Percentiles rank a stretch among this genome's conserved stretches.
These are phyloP conservation scores for Mycena polygramma DNA, from an alignment of 768 basidiomycete genomes.

Conservation along the genomic window DNA sequence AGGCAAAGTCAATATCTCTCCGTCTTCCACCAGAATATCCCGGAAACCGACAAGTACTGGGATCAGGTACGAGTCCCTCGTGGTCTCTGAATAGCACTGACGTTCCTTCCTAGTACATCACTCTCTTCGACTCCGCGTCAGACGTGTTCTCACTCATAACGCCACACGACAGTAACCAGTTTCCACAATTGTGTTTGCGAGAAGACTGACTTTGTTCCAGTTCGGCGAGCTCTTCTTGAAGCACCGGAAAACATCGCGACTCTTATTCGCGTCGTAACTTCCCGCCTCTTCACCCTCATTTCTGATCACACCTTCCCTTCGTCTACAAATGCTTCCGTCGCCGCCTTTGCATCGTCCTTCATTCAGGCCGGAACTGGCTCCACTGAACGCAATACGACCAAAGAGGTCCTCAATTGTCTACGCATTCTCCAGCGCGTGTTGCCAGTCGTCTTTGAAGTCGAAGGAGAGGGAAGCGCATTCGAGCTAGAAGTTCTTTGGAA, in stretches of 20 bases:
- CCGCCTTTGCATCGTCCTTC: conserved; percentile 78
- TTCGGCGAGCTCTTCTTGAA: conserved; percentile 83
- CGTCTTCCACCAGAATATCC: conserved; percentile 73
- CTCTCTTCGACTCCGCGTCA: conserved; percentile 89
- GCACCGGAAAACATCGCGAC: conserved; percentile 91
- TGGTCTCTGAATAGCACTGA: conserved; percentile 7
- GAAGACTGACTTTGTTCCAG: conserved; percentile 53
- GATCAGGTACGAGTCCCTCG: conserved; percentile 71
- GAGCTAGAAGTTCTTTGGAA: conserved; percentile 90
- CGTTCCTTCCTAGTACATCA: conserved; percentile 69
- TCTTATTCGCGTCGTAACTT: conserved; percentile 78
- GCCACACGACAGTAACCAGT: conserved; percentile 77
- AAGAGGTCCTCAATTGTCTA: conserved; percentile 93
- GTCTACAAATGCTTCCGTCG: conserved; percentile 64
- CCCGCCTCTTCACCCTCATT: conserved; percentile 79
- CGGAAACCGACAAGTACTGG: conserved; percentile 87
- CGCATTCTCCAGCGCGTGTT: conserved; percentile 90
- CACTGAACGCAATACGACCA: conserved; percentile 76
- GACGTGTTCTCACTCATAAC: conserved; percentile 93
- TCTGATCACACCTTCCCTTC: conserved; percentile 87
- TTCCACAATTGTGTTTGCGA: conserved; percentile 12
- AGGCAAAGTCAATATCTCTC: conserved; percentile 51
- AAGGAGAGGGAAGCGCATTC: conserved; percentile 78
- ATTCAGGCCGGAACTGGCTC: conserved; percentile 69
- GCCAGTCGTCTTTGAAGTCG: conserved; percentile 89